Base-by-base conservation (phyloP, 495 filamentous ascomycete genomes). In the Chaetomidium leptoderma region DNA sequence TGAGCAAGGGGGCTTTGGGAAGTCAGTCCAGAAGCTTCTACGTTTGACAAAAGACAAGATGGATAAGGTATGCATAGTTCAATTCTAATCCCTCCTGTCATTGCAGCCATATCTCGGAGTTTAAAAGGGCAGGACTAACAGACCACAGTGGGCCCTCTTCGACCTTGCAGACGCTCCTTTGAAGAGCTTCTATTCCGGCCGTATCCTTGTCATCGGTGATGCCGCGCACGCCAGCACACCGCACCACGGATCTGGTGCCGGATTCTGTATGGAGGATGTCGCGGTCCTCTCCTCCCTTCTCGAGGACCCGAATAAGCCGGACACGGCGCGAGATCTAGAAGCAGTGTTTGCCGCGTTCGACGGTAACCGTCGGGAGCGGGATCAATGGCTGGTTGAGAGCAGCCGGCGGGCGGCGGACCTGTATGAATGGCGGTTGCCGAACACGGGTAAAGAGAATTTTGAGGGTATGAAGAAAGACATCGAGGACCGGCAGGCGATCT, bases 171-270 rank as follows among this genome's bases (percentile, higher is more conserved):
- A 87, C 32, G 77, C 83, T 44, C 78, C 78, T 1, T 78, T 78
- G 11, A 74, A 80, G 11, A 81, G 76, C 1, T 89, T 81, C 57
- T 74, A 71, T 52, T 78, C 77, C 30, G 79, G 77, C 2, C 73
- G 76, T 0, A 62, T 89, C 0, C 81, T 78, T 6, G 72, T 89
- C 2, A 69, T 87, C 0, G 86, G 87, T 1, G 86, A 89, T 60
- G 86, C 86, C 0, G 86, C 86, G 0, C 87, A 89, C 59, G 85
- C 86, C 0, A 78, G 79, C 0, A 87, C 85, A 3, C 87, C 86
- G 0, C 85, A 88, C 62, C 84, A 88, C 60, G 86, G 85, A 9
- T 76, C 85, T 2, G 86, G 86, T 0, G 85, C 85, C 0, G 85
- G 86, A 0, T 80, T 85, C 70, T 82, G 83, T 3, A 81, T 89